phyloP scores from a whole-genome alignment of 2,329 filamentous ascomycete genomes.

The Macrophomina tecta region DNA sequence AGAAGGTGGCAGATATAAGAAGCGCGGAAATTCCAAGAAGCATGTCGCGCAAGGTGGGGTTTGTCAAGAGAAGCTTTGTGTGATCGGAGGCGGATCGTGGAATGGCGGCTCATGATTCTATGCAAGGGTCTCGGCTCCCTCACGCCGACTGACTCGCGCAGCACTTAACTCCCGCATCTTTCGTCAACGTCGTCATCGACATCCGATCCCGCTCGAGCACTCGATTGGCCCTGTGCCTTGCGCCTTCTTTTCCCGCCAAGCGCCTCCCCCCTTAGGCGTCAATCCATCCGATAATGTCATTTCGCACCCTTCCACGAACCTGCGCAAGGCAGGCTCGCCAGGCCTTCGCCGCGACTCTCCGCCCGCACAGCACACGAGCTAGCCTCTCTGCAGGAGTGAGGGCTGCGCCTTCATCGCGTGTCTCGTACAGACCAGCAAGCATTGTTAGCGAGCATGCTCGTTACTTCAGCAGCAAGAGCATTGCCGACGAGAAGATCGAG shows the following conservation, averaged over 20 bases:
- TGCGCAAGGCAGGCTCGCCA: conserved; percentile 9
- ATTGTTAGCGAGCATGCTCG: conserved; percentile 8
- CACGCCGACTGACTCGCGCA: conserved; percentile 14
- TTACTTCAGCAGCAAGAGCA: conserved; percentile 24
- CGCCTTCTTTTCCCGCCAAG: background rate
- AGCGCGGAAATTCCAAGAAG: conserved; percentile 46
- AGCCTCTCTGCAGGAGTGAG: background rate
- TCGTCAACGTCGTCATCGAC: conserved; percentile 22
- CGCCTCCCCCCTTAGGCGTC: background rate
- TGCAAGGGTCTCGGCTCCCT: background rate
- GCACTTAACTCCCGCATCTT: background rate
- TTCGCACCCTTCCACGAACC: conserved; percentile 6
- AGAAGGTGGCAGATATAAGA: conserved; percentile 44
- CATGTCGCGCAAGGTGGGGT: conserved; percentile 34
- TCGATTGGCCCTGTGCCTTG: background rate
- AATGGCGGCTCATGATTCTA: conserved; percentile 23
- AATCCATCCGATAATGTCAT: background rate
- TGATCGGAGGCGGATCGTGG: conserved; percentile 16
- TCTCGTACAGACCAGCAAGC: conserved; percentile 14
- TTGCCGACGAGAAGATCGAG: conserved; percentile 40
- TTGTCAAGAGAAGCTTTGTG: background rate
- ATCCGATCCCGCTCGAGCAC: background rate
- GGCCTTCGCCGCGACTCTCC: background rate
- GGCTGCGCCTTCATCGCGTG: background rate
- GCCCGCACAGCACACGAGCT: conserved; percentile 22